Evolutionary conservation across 2,329 filamentous ascomycete genomes (phyloP).

Genomic region (Aspergillus calidoustus): DNA sequence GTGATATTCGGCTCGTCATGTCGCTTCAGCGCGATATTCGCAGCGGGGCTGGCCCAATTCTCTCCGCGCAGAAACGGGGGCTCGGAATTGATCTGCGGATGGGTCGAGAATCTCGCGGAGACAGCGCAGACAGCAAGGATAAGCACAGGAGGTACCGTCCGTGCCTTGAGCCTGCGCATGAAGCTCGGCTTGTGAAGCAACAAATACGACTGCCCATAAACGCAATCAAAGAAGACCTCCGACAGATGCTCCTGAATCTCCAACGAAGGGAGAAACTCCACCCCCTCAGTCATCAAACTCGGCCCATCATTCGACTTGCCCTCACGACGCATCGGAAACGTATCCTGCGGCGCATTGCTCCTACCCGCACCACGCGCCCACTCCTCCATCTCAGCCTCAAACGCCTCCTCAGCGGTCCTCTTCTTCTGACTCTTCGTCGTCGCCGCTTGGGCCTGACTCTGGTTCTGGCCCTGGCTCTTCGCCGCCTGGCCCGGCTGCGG

Average conservation of each 20-base stretch:
- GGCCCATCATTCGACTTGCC: slow-evolving; percentile 73
- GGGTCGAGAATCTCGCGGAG: slow-evolving; percentile 91
- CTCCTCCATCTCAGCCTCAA: slow-evolving; percentile 76
- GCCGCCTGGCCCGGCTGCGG: slow-evolving; percentile 62
- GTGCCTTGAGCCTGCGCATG: slow-evolving; percentile 78
- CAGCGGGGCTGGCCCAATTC: slow-evolving; percentile 85
- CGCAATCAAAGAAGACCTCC: slow-evolving; percentile 92
- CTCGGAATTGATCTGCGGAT: slow-evolving; percentile 75
- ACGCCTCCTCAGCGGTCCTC: slow-evolving; percentile 83
- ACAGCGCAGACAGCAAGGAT: slow-evolving; percentile 94
- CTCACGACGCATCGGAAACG: slow-evolving; percentile 59
- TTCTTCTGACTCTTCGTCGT: slow-evolving; percentile 70
- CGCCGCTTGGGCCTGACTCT: too few relatives aligned
- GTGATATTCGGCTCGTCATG: slow-evolving; percentile 97
- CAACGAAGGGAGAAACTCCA: slow-evolving; percentile 78
- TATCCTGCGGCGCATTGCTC: slow-evolving; percentile 52
- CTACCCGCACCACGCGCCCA: slow-evolving; percentile 71
- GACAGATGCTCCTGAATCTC: slow-evolving; percentile 92
- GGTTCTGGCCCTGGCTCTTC: slow-evolving; percentile 51
- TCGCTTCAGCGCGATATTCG: slow-evolving; percentile 81
- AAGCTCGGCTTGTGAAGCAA: slow-evolving; percentile 96
- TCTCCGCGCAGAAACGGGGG: slow-evolving; percentile 88
- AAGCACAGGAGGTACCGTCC: slow-evolving; percentile 83
- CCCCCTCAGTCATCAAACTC: slow-evolving; percentile 78
- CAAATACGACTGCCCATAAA: slow-evolving; percentile 95